Percentiles rank a stretch among this genome's conserved stretches.
phyloP scores from a whole-genome alignment of 495 filamentous ascomycete species.

The Penicillium angulare region DNA sequence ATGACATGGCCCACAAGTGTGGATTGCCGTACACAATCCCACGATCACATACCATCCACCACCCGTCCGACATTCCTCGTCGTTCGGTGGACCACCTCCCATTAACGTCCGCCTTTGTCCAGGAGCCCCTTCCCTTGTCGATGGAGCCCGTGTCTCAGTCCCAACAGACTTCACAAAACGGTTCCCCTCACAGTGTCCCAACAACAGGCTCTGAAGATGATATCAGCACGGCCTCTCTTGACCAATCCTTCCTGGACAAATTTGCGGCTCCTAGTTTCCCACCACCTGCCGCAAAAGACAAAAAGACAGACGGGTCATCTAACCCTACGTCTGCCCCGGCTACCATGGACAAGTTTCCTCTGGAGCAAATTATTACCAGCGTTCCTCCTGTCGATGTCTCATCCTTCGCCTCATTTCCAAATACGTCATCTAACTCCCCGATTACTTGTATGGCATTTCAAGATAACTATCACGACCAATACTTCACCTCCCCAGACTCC shows the following conservation, averaged over 20 bases:
- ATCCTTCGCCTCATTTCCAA: slow-evolving; percentile 34
- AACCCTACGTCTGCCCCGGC: slow-evolving; percentile 26
- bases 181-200: slow-evolving; percentile 63
- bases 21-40: slow-evolving; percentile 79
- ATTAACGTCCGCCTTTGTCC: slow-evolving; percentile 42
- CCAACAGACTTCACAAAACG: slow-evolving; percentile 57
- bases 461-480: slow-evolving; percentile 42
- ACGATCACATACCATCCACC: slow-evolving; percentile 69
- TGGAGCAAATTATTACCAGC: slow-evolving; percentile 39
- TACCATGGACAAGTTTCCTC: slow-evolving; percentile 32
- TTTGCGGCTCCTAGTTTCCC: slow-evolving; percentile 51
- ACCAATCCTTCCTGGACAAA: slow-evolving; percentile 56
- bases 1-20: slow-evolving; percentile 79
- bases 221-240: slow-evolving; percentile 57
- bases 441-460: slow-evolving; percentile 44
- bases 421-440: slow-evolving; percentile 35
- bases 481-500: slow-evolving; percentile 53
- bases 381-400: slow-evolving; percentile 40
- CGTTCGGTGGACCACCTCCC: slow-evolving; percentile 70
- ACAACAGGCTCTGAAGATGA: slow-evolving; percentile 55
- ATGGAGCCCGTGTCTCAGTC: slow-evolving; percentile 19
- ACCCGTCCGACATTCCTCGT: slow-evolving; percentile 54
- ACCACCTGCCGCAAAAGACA: slow-evolving; percentile 42
- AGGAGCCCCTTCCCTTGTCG: slow-evolving; percentile 29
- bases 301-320: slow-evolving; percentile 15